These are phyloP conservation scores for Skeletonema marinoi DNA, from an alignment of 108 stramenopile species.

Conservation along the genomic window DNA sequence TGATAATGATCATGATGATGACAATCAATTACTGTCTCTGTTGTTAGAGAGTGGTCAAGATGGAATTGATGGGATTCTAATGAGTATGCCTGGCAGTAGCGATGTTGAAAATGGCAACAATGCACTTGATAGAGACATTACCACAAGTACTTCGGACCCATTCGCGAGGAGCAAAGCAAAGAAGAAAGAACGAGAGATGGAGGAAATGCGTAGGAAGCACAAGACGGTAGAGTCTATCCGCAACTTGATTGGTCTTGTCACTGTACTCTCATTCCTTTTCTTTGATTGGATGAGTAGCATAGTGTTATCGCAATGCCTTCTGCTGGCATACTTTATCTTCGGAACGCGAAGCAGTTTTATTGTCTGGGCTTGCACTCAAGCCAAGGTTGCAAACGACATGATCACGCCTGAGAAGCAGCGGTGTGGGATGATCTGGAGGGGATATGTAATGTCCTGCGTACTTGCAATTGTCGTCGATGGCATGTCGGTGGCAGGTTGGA, in stretches of 20 bases:
- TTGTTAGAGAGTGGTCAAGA: slow-evolving; percentile 3
- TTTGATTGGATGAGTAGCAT: slow-evolving; percentile 15
- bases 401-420: slow-evolving; percentile 32
- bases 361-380: slow-evolving; percentile 31
- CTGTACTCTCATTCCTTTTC: slow-evolving; percentile 22
- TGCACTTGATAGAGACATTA: neutral
- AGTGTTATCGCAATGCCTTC: slow-evolving; percentile 23
- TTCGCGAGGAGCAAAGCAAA: slow-evolving; percentile 23
- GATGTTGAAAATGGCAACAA: neutral
- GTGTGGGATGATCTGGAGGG: slow-evolving; percentile 59
- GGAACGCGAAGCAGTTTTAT: slow-evolving; percentile 33
- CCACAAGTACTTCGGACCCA: slow-evolving; percentile 12
- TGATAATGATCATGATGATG: slow-evolving; percentile 14
- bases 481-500: slow-evolving; percentile 66
- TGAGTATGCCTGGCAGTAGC: neutral
- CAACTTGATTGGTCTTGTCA: slow-evolving; percentile 23
- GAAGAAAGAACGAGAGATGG: slow-evolving; percentile 38
- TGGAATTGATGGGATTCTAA: slow-evolving; percentile 1
- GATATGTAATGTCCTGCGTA: slow-evolving; percentile 39
- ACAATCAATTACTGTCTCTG: slow-evolving; percentile 9
- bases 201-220: slow-evolving; percentile 28
- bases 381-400: slow-evolving; percentile 33
- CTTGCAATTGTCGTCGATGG: slow-evolving; percentile 53
- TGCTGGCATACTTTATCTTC: slow-evolving; percentile 33
- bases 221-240: slow-evolving; percentile 26